These are phyloP conservation scores for Colletotrichum sansevieriae DNA, from an alignment of 2,329 filamentous ascomycete species.

Conservation along the genomic window DNA sequence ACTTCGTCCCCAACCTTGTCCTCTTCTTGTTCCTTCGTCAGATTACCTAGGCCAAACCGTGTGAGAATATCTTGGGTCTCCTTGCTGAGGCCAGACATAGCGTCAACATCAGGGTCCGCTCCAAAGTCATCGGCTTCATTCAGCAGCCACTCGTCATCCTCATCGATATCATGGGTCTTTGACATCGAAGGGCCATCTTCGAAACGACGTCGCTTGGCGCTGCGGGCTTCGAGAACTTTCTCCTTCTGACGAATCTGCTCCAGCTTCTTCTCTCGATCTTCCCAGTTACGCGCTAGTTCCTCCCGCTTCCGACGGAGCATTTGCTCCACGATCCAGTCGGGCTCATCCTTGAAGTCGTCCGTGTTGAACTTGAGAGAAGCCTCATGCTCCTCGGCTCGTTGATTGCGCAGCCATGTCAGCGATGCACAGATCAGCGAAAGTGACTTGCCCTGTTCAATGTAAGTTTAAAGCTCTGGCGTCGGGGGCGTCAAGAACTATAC, in stretches of 20 bases:
- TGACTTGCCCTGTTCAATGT: conserved; percentile 78
- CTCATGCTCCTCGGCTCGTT: conserved; percentile 75
- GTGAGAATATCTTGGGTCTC: conserved; percentile 82
- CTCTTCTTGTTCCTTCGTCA: conserved; percentile 54
- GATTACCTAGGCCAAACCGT: conserved; percentile 66
- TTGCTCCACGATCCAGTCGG: conserved; percentile 87
- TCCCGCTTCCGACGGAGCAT: conserved; percentile 76
- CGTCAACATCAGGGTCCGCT: conserved; percentile 51
- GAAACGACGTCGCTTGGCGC: conserved; percentile 60
- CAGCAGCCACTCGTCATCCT: conserved; percentile 79
- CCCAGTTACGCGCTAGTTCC: conserved; percentile 74
- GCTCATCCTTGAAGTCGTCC: conserved; percentile 73
- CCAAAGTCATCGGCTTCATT: conserved; percentile 73
- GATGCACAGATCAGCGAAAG: conserved; percentile 90
- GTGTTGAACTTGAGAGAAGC: conserved; percentile 61
- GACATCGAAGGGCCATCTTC: conserved; percentile 49
- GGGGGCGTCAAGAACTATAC: conserved; percentile 42
- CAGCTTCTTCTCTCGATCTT: conserved; percentile 81
- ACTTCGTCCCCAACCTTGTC: conserved; percentile 72
- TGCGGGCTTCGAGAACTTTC: conserved; percentile 66
- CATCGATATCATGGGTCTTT: conserved; percentile 48
- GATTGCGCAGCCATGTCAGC: conserved; percentile 89
- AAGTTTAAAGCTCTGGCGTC: neutral
- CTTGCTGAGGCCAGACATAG: conserved; percentile 73
- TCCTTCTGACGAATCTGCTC: conserved; percentile 74